A percentile compares a stretch with the other conserved stretches of the same genome.
Evolutionary conservation across 768 basidiomycete species (phyloP).

Genomic region (Russula lepida): DNA sequence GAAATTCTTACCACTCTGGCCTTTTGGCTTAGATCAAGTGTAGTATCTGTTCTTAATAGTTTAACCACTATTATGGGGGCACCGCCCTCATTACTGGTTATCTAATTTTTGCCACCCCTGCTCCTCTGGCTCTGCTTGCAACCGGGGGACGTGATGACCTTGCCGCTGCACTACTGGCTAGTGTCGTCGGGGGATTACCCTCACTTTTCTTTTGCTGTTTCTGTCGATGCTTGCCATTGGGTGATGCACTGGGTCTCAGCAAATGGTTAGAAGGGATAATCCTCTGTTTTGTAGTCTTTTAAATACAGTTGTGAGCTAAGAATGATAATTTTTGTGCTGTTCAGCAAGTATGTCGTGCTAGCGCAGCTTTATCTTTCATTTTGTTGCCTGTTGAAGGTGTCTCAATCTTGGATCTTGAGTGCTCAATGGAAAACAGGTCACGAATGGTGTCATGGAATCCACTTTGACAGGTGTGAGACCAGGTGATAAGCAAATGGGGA

Average conservation of each 20-base stretch:
- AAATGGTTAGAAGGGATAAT: constrained; percentile 6
- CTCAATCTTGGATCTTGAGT: too few relatives aligned
- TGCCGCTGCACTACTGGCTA: constrained; percentile 21
- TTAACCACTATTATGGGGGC: constrained; percentile 40
- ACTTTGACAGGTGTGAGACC: too few relatives aligned
- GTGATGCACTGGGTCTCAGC: background rate
- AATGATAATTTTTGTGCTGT: too few relatives aligned
- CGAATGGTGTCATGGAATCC: too few relatives aligned
- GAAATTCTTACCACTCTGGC: constrained; percentile 69
- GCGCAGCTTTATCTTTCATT: too few relatives aligned
- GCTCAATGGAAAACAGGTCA: too few relatives aligned
- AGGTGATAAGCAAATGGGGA: too few relatives aligned
- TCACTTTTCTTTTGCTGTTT: constrained; percentile 17
- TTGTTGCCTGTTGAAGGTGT: too few relatives aligned
- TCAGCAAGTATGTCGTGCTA: too few relatives aligned
- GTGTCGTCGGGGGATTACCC: constrained; percentile 19
- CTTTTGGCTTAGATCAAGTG: constrained; percentile 98
- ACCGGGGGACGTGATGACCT: constrained; percentile 19
- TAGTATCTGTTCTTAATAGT: constrained; percentile 94
- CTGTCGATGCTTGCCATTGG: background rate
- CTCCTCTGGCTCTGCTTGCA: constrained; percentile 22
- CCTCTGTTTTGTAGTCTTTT: background rate
- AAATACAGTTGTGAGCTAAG: too few relatives aligned
- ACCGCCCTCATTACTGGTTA: constrained; percentile 30
- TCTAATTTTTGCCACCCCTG: constrained; percentile 29